A percentile compares a stretch with the other conserved stretches of the same genome.
Conservation (phyloP, 75 land plant genomes). For the Chamaecyparis obtusa region DNA sequence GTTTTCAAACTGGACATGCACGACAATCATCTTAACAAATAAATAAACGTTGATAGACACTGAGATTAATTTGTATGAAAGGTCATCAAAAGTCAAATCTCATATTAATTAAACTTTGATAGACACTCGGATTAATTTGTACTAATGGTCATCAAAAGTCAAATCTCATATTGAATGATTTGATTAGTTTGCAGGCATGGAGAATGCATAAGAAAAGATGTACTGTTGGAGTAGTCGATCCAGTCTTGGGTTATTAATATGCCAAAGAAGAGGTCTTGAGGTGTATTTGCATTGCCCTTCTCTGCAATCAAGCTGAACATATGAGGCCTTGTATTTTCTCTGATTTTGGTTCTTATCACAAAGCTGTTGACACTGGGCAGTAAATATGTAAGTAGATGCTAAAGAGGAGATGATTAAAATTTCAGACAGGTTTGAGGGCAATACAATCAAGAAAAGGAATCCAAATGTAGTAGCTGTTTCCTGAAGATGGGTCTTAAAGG, state of each 20-base stretch:
- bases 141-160: no score
- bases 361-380: no score
- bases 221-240: not conserved
- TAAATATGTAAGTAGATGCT: no score
- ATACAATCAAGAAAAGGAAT: no score
- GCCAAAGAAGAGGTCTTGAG: not conserved
- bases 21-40: not conserved
- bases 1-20: not conserved
- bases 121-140: no score
- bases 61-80: not conserved
- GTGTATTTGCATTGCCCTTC: constrained; percentile 1
- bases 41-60: not conserved
- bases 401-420: no score
- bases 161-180: not conserved
- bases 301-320: not conserved
- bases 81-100: not conserved
- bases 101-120: no score
- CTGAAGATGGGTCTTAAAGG: no score
- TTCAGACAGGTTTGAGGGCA: no score
- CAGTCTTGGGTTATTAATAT: not conserved
- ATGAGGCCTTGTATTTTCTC: no score
- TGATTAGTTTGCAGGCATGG: constrained; percentile 4
- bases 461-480: no score
- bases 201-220: constrained; percentile 3
- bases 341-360: no score